These are phyloP conservation scores for Diatrype stigma DNA, from an alignment of 2,329 filamentous ascomycete species.

Conservation along the genomic window DNA sequence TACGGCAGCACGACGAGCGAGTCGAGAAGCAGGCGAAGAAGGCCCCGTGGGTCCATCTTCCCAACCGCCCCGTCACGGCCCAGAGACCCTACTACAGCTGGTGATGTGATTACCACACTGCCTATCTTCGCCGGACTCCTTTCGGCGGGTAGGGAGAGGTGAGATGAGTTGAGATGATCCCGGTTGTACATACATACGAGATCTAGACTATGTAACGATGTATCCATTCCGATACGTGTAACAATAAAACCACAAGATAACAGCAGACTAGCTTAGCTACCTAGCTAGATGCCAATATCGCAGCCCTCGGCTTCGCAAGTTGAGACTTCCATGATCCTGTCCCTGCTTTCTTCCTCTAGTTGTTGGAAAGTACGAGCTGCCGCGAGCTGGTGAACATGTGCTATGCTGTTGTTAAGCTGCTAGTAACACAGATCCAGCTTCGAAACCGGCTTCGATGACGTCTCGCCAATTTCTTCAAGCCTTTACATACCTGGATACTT, in stretches of 20 bases:
- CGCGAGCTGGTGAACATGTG: no score
- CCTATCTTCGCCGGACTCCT: not conserved
- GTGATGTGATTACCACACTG: conserved; percentile 46
- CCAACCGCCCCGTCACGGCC: conserved; percentile 76
- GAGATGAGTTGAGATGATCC: not conserved
- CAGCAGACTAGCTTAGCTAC: not conserved
- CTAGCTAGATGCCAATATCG: not conserved
- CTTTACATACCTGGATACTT: no score
- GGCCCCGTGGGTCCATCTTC: conserved; percentile 82
- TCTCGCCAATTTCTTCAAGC: no score
- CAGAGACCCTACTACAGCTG: conserved; percentile 91
- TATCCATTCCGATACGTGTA: not conserved
- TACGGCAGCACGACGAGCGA: conserved; percentile 74
- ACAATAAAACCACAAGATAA: not conserved
- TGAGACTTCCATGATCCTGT: no score
- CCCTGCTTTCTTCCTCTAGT: no score
- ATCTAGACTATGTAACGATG: not conserved
- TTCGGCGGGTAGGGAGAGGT: not conserved
- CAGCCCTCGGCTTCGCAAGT: not conserved
- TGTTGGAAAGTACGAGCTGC: no score
- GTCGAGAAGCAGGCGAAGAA: conserved; percentile 69
- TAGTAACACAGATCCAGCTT: no score
- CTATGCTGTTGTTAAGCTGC: no score
- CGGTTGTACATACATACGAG: not conserved
- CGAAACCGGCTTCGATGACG: no score